phyloP scores from a whole-genome alignment of 495 filamentous ascomycete genomes.

The Neurospora intermedia region DNA sequence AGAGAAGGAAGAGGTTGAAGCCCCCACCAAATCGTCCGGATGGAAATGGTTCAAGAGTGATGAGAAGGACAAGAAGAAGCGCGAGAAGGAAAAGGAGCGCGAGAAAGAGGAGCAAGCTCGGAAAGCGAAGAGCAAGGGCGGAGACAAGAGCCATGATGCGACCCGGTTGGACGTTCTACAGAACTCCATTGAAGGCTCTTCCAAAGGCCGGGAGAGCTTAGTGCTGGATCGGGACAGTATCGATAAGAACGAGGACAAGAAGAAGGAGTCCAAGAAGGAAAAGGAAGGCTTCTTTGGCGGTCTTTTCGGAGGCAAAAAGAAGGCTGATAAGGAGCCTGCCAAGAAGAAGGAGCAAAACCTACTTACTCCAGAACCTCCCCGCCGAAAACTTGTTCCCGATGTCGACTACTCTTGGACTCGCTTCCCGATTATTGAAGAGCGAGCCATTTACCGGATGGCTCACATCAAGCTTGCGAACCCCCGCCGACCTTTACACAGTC shows the following conservation, averaged over 20 bases:
- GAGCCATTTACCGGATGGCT: conserved; percentile 96
- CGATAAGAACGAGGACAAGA: conserved; percentile 72
- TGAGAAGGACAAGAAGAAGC: conserved; percentile 33
- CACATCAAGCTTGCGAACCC: conserved; percentile 99
- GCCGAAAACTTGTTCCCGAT: conserved; percentile 63
- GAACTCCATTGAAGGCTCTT: conserved; percentile 57
- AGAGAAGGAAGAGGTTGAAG: conserved; percentile 38
- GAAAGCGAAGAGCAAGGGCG: conserved; percentile 43
- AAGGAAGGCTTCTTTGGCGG: conserved; percentile 76
- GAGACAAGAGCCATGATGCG: conserved; percentile 56
- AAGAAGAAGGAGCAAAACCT: conserved; percentile 64
- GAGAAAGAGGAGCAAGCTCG: conserved; percentile 45
- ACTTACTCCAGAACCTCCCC: conserved; percentile 70
- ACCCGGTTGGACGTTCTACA: conserved; percentile 74
- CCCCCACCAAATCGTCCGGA: conserved; percentile 65
- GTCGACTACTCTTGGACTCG: conserved; percentile 92
- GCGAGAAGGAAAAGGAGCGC: conserved; percentile 42
- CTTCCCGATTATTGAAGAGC: conserved; percentile 90
- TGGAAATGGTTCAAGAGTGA: conserved; percentile 53
- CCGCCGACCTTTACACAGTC: conserved; percentile 80
- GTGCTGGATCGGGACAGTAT: conserved; percentile 66
- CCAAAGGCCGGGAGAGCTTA: conserved; percentile 71
- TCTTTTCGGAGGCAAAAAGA: conserved; percentile 80
- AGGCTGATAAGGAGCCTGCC: conserved; percentile 50
- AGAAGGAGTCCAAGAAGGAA: conserved; percentile 87